Evolutionary conservation across 495 filamentous ascomycete species (phyloP), one percentile per base, ranked within the genome.

Genomic region (Sphaerosporella brunnea): DNA sequence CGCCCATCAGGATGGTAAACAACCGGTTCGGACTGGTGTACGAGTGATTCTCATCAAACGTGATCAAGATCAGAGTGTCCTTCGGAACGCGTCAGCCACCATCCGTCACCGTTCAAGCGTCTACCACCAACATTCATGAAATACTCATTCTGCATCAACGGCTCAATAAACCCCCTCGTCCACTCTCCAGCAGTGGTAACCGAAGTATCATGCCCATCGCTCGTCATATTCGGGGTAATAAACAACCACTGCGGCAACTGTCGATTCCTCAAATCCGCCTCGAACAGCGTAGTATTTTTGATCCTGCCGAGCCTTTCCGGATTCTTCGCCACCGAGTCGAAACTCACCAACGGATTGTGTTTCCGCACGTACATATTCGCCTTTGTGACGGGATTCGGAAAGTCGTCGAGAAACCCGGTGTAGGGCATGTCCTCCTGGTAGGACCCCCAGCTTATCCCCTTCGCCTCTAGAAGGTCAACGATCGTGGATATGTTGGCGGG

Each of bases 221-320:
- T 68, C 40, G 69, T 73, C 79, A 84, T 82, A 66, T 83, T 83
- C 11, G 80, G 80, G 13, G 79, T 84, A 48, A 82, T 73, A 61
- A 83, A 82, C 53, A 49, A 36, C 74, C 75, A 80, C 60, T 84
- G 80, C 10, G 79, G 79, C 8, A 84, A 68, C 20, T 63, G 66
- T 38, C 73, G 56, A 44, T 66, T 62, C 45, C 68, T 62, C 20
- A 82, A 62, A 47, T 82, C 79, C 20, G 71, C 61, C 36, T 67
- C 62, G 59, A 83, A 81, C 39, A 56, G 57, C 32, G 75, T 76
- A 51, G 79, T 69, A 60, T 79, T 82, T 67, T 84, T 82, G 63
- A 79, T 74, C 48, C 72, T 66, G 15, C 69, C 66, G 1, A 75
- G 62, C 9, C 78, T 72, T 11, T 71, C 66, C 7, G 62, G 58